Evolutionary conservation across 345 rosid genomes (phyloP), one percentile per base, ranked within the genome.

Genomic region (Microcos paniculata): DNA sequence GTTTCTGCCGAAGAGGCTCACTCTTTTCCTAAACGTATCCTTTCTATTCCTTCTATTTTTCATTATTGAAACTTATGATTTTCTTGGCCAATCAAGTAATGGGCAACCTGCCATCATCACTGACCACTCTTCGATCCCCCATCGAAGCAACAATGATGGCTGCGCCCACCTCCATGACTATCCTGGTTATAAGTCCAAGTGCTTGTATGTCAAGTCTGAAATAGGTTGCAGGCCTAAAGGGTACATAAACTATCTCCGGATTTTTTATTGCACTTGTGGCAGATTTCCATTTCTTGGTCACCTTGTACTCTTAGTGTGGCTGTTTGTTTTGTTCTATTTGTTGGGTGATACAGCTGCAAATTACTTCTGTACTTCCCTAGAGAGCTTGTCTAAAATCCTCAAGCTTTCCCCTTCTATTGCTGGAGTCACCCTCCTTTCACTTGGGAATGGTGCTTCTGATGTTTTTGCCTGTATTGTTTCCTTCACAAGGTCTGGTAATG

Each of bases 371-470:
- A 86, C 89, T 11, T 90, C 98, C 1, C 76, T 94, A 24, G 98
- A 92, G 53, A 83, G 79, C 77, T 78, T 94, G 77, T 92, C 98
- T 23, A 91, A 81, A 76, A n/a, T 91, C 76, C 79, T 91, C 51
- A 90, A 83, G 68, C 91, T 94, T 53, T 88, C 97, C n/a, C 98
- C 97, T 0, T 88, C 97, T 0, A 85, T 94, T 4, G 97, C 99
- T 0, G 97, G 98, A 18, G 90, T 88, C 12, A 92, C 98, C n/a
- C 91, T 94, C 48, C 86, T 94, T 6, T 87, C 97, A 0, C 93
- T 94, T 1, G 97, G 98, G 0, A 94, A 94, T 62, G 97, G 98
- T 3, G 96, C 98, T 43, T 90, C 98, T 35, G 98, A 92, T 82
- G 89, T 94, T 74, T 92, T 94, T 64, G 85, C 99, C 1, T 91